These are phyloP conservation scores for Sicyos edulis DNA, from an alignment of 306 rosid species.

Conservation along the genomic window DNA sequence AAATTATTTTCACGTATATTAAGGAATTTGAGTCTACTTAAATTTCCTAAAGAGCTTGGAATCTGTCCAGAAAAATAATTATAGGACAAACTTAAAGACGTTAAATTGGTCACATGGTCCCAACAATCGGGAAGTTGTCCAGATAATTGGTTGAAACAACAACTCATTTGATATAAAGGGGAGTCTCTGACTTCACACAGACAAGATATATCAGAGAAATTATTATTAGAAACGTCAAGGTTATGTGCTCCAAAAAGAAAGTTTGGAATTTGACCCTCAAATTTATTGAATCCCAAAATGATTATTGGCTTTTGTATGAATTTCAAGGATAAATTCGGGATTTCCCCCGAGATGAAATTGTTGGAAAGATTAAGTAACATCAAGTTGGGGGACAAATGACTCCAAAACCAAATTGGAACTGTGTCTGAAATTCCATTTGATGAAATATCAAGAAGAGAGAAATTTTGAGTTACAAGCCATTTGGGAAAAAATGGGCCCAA, in stretches of 20 bases:
- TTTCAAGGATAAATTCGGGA: not conserved
- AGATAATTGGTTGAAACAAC: not conserved
- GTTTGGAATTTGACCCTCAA: not conserved
- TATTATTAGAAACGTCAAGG: not conserved
- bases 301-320: not conserved
- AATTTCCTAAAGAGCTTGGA: not conserved
- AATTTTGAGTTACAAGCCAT: not conserved
- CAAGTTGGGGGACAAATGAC: not conserved
- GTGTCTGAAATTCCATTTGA: not conserved
- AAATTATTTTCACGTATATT: not conserved
- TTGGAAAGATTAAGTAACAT: not conserved
- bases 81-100: not conserved
- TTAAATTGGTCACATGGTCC: not conserved
- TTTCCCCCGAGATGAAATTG: not conserved
- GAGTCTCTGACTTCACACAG: not conserved
- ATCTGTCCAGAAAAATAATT: not conserved
- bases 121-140: not conserved
- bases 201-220: not conserved
- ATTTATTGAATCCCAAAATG: not conserved
- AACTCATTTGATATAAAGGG: not conserved
- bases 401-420: not conserved
- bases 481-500: not conserved
- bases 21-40: not conserved
- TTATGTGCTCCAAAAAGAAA: not conserved
- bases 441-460: not conserved